Conservation (phyloP, 2,329 filamentous ascomycete genomes). For the Hypoxylon sp. region DNA sequence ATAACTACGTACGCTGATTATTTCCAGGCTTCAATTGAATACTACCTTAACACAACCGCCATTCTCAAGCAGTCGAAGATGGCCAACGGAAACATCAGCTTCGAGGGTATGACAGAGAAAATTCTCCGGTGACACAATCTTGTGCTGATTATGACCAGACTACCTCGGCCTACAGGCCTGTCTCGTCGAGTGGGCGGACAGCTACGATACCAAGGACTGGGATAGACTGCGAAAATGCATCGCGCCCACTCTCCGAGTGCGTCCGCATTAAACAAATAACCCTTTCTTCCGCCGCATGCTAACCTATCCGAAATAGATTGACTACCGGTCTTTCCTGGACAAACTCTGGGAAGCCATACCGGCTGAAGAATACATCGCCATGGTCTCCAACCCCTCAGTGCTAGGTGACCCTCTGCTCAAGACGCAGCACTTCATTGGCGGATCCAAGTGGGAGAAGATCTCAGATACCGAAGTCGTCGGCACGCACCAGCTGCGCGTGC, state of each 20-base stretch:
- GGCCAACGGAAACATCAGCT: constrained; percentile 47
- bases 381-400: constrained; percentile 70
- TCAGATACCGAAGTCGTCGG: constrained; percentile 72
- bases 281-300: not conserved
- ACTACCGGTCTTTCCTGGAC: constrained; percentile 77
- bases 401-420: constrained; percentile 73
- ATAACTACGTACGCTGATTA: not conserved
- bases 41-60: not conserved
- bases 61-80: constrained; percentile 22
- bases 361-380: constrained; percentile 71
- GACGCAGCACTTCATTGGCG: constrained; percentile 76
- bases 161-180: constrained; percentile 54
- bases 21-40: constrained; percentile 1
- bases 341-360: constrained; percentile 74
- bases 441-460: constrained; percentile 69
- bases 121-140: not conserved
- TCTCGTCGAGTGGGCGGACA: constrained; percentile 72
- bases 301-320: constrained; percentile 64
- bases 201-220: constrained; percentile 77
- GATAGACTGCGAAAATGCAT: constrained; percentile 71
- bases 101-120: constrained; percentile 44
- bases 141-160: constrained; percentile 41
- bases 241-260: constrained; percentile 69
- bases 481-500: constrained; percentile 73
- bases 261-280: constrained; percentile 38